Evolutionary conservation across 1,284 basidiomycete species (phyloP).

Genomic region (Pascua guehoae): DNA sequence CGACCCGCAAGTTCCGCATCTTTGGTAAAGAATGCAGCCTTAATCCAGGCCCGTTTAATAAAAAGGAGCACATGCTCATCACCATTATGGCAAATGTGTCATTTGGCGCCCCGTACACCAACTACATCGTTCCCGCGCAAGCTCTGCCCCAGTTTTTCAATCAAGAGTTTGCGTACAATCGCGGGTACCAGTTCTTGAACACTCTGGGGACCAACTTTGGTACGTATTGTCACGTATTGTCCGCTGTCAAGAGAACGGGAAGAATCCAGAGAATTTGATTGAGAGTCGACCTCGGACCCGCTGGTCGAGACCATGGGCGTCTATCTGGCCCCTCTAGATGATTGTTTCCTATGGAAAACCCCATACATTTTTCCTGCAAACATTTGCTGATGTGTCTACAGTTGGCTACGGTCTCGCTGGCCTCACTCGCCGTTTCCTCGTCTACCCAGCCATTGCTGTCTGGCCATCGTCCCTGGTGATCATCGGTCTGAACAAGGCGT

Average conservation of each 20-base stretch:
- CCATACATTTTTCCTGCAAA: too few species aligned
- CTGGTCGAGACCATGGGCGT: too few species aligned
- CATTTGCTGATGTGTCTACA: too few species aligned
- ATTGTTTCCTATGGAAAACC: too few species aligned
- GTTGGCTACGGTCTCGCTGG: conserved; percentile 53
- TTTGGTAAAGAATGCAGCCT: conserved; percentile 23
- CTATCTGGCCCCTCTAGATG: too few species aligned
- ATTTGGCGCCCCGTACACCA: conserved; percentile 35
- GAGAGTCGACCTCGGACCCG: too few species aligned
- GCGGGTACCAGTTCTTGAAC: conserved; percentile 45
- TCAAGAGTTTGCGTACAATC: conserved; percentile 38
- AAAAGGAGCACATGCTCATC: conserved; percentile 23
- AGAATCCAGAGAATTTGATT: too few species aligned
- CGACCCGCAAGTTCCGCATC: conserved; percentile 1
- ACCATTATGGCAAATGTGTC: conserved; percentile 42
- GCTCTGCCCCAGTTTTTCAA: conserved; percentile 36
- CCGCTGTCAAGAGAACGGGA: too few species aligned
- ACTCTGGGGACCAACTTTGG: conserved; percentile 50
- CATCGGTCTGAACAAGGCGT: conserved; percentile 45
- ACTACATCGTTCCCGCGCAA: conserved; percentile 38
- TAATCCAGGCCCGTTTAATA: conserved; percentile 54
- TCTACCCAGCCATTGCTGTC: conserved; percentile 48
- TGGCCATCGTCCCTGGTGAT: conserved; percentile 48
- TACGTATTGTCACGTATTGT: too few species aligned
- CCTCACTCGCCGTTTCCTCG: conserved; percentile 49